Base-by-base conservation (phyloP, 106 monocot genomes). In the Acanthochlamys bracteata region DNA sequence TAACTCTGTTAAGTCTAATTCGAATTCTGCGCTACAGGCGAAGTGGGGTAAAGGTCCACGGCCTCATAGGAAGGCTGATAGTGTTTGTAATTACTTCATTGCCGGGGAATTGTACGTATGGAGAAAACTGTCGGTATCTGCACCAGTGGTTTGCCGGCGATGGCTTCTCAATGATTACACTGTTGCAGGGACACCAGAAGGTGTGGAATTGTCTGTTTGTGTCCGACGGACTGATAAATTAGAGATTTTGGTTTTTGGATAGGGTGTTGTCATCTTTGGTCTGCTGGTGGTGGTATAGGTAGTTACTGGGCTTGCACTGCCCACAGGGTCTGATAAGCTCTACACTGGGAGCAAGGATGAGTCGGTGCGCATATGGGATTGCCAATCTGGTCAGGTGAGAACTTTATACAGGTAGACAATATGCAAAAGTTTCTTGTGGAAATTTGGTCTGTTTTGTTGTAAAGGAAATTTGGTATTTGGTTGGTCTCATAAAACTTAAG, bases 311-410 rank as follows among this genome's bases (percentile, higher is more conserved):
- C 91, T 96, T 65, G 85, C 90, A 27, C 73, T 96, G n/a, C 87
- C 96, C 13, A 67, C 84, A 0, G 87, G 85, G 33, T 96, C 96
- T 4, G 88, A 91, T 76, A 91, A 96, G 80, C 78, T 96, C 14
- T 96, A 90, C 67, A 76, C 96, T 7, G 88, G 90, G 41, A 96
- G 96, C 66, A 90, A 87, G 43, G 96, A 96, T 42, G 76, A 78
- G 66, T 75, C 90, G 0, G 84, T 96, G 53, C 74, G 87, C 21
- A 62, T 90, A 62, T 96, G 90, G 95, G 90, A 91, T 79, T 96
- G 90, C 49, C 87, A 91, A 65, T 84, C 80, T 17, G 96, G 96
- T 51, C 83, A 96, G 84, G 95, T 96, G 63, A 26, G 43, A 27
- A 23, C 66, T 20, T 24, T 25, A 27, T 55, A 19, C 56, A 17